These are phyloP conservation scores for Cyclotella baltica DNA, from an alignment of 108 stramenopile species.

Conservation along the genomic window DNA sequence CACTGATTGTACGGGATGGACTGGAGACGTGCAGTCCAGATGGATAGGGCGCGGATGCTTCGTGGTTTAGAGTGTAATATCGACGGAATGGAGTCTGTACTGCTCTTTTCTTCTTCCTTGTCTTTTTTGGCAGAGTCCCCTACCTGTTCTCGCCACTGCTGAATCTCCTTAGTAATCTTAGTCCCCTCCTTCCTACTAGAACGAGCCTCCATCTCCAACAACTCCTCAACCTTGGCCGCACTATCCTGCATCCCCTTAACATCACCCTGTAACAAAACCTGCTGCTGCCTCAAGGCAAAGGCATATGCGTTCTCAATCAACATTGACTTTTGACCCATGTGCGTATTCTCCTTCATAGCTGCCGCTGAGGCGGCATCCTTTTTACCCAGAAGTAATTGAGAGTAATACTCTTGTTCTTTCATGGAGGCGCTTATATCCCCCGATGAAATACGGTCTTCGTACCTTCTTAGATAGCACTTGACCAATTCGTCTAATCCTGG, in stretches of 20 bases:
- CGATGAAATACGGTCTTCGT: slow-evolving; percentile 35
- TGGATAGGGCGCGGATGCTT: slow-evolving; percentile 73
- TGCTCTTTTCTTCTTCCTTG: not conserved
- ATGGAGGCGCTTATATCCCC: slow-evolving; percentile 34
- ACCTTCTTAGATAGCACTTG: slow-evolving; percentile 59
- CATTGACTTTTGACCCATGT: slow-evolving; percentile 78
- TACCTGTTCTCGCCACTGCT: slow-evolving; percentile 49
- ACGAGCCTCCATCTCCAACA: slow-evolving; percentile 62
- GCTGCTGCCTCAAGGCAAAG: slow-evolving; percentile 78
- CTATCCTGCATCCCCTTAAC: slow-evolving; percentile 68
- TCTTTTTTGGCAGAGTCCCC: not conserved
- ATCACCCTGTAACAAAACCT: slow-evolving; percentile 56
- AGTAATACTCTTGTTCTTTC: slow-evolving; percentile 70
- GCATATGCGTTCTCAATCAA: slow-evolving; percentile 77
- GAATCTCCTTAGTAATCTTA: slow-evolving; percentile 46
- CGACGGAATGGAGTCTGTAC: slow-evolving; percentile 47
- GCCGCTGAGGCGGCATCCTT: slow-evolving; percentile 2
- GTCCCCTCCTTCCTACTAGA: slow-evolving; percentile 42
- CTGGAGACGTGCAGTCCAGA: slow-evolving; percentile 74
- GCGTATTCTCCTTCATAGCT: slow-evolving; percentile 44
- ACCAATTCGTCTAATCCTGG: slow-evolving; percentile 66
- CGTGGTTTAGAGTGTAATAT: slow-evolving; percentile 65
- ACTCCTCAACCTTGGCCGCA: slow-evolving; percentile 68
- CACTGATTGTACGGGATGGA: slow-evolving; percentile 81
- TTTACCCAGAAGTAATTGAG: slow-evolving; percentile 67